phyloP scores from a whole-genome alignment of 305 asterid species.

The Fraxinus floribunda region DNA sequence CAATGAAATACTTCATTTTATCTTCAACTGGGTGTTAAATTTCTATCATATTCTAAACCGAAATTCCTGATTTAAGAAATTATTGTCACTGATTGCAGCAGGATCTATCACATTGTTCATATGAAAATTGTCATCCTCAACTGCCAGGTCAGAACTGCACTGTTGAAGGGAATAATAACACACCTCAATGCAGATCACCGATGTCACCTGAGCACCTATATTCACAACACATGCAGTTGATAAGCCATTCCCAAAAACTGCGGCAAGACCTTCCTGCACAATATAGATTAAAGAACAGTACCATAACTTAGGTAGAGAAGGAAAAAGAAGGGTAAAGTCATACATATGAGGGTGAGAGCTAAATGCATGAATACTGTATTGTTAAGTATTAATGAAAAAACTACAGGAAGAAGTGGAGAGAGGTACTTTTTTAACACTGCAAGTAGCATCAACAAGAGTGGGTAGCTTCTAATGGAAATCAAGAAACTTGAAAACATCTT shows the following conservation, averaged over 20 bases:
- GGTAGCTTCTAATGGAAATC: constrained; percentile 11
- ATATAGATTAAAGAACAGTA: neutral
- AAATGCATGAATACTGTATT: constrained; percentile 1
- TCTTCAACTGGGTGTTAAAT: too few species aligned
- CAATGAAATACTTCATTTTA: too few species aligned
- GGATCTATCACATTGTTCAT: neutral
- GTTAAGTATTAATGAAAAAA: constrained; percentile 4
- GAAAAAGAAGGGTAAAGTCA: constrained; percentile 8
- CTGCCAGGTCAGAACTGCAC: constrained; percentile 9
- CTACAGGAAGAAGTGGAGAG: constrained; percentile 4
- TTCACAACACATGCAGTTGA: constrained; percentile 90
- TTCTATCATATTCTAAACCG: too few species aligned
- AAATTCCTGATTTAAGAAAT: too few species aligned
- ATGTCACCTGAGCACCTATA: constrained; percentile 94
- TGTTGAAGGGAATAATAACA: constrained; percentile 26
- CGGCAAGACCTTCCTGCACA: constrained; percentile 95
- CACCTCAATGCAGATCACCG: constrained; percentile 92
- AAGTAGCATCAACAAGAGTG: constrained; percentile 6
- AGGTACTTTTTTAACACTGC: constrained; percentile 14
- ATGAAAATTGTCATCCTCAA: constrained; percentile 12
- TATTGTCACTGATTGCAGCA: too few species aligned
- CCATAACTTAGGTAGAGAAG: constrained; percentile 4
- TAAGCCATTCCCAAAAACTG: constrained; percentile 92
- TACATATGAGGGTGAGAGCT: neutral
- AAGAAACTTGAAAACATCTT: neutral